Conservation (phyloP, 140 eudicot genomes). For the Ambrosia hybrid region DNA sequence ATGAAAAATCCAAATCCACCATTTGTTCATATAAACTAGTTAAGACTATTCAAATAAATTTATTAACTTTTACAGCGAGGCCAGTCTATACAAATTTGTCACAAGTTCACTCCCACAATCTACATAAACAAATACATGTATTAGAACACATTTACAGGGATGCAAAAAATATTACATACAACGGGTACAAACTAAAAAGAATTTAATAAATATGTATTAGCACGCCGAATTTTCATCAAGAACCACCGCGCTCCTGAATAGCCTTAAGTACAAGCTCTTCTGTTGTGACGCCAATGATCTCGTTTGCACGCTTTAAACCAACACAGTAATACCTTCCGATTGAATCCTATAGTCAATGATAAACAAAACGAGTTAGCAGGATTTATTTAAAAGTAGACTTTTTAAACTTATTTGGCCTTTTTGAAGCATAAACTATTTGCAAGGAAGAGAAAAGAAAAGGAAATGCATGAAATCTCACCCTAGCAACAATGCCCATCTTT, state of each 20-base stretch:
- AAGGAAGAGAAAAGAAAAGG: background rate
- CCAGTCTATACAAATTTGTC: too few species aligned
- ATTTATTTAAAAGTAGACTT: background rate
- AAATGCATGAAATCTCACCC: conserved; percentile 47
- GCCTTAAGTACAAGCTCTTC: conserved; percentile 89
- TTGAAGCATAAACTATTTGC: background rate
- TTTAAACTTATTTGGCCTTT: background rate
- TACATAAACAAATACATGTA: background rate
- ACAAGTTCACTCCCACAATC: too few species aligned
- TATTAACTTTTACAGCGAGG: too few species aligned
- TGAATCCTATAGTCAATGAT: conserved; percentile 51
- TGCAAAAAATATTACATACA: conserved; percentile 20
- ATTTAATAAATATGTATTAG: conserved; percentile 12
- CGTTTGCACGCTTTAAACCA: conserved; percentile 87
- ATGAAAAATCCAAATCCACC: too few species aligned
- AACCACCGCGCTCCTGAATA: conserved; percentile 43
- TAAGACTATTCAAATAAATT: too few species aligned
- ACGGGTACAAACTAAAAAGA: conserved; percentile 14
- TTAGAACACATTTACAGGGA: conserved; percentile 1
- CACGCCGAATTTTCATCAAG: conserved; percentile 31
- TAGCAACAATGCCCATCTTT: conserved; percentile 81
- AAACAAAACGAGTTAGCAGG: background rate
- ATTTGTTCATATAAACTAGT: too few species aligned
- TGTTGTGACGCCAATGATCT: conserved; percentile 91
- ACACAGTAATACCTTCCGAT: conserved; percentile 85